Evolutionary conservation across 179 eudicot genomes (phyloP), one percentile per base, ranked within the genome.

Genomic region (Corrigiola litoralis): DNA sequence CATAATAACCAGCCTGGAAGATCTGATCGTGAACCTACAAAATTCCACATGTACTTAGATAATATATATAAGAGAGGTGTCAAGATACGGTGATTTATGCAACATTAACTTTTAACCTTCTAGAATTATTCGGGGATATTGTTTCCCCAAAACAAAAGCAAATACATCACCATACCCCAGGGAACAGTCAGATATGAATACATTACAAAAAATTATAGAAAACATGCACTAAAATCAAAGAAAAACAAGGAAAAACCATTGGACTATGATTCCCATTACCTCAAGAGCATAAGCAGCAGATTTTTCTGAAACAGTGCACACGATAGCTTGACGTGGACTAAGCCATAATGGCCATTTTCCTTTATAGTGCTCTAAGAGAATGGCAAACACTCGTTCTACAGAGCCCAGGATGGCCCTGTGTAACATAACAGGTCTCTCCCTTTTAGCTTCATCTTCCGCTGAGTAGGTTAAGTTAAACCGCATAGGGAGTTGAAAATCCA

Each of bases 271-370:
- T 41, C 28, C 11, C 36, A 60, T 41, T 66, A 90, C 99, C 96
- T 90, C 75, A 25, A 79, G 76, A 13, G 85, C 99, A 82, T 94
- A 90, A 12, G 81, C 16, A 36, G 77, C 80, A 12, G 97, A 87
- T 81, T 81, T 90, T 76, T 84, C 91, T 10, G 99, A 90, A 8
- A 94, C 94, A 37, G 89, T 88, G 79, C 95, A 87, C 61, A 94
- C 96, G 34, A 90, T 87, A 50, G 87, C 84, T 77, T 94, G 99
- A 44, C 99, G 89, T 4, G 99, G 99, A 71, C 97, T 94, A 13
- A 87, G 87, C 97, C 97, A 94, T 71, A 94, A 85, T 12, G 99
- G 99, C 97, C 97, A 90, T 74, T 90, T 94, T 38, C 97, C 99
- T 73, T 94, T 90, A 53, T 79, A 87, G 74, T 94, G 99, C 78